Base-by-base conservation (phyloP, 2,329 filamentous ascomycete species). In the Tolypocladium ophioglossoides region DNA sequence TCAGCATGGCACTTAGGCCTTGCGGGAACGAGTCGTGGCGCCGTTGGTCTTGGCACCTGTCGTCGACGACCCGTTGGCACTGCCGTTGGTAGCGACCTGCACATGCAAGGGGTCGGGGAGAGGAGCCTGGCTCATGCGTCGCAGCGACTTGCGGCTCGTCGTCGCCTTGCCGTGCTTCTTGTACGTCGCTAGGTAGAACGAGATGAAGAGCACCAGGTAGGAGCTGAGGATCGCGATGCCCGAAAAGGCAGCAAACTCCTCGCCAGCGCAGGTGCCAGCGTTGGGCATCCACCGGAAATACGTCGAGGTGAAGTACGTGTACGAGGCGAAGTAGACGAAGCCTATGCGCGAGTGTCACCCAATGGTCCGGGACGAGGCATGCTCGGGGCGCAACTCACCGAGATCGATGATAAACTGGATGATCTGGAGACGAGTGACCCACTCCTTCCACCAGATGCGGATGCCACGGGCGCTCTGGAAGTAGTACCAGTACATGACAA, bases 401-500 rank as follows among this genome's bases (percentile, higher is more conserved):
- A 97, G 86, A 74, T 96, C 92, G 72, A 97, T 92, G 70, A 97
- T 82, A 76, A 97, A 97, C 72, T 97, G 92, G 66, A 89, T 84
- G 73, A 97, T 97, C 76, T 97, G 92, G 68, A 96, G 87, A 68
- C 91, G 89, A 64, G 92, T 97, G 70, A 97, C 95, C 87, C 92
- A 97, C 77, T 96, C 90, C 87, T 97, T 97, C 92, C 92, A 97
- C 91, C 91, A 96, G 75, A 96, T 94, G 67, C 86, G 86, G 72
- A 97, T 84, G 63, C 94, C 94, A 64, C 92, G 91, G 54, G 92
- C 91, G 68, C 89, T 92, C 81, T 97, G 92, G 86, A 97, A 97
- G 83, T 97, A 97, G 85, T 97, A 97, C 91, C 91, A 96, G 86
- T 97, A 97, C 92, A 97, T 97, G 70, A 96, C 88, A 56, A 97